Evolutionary conservation across 148 eudicot species (phyloP), one percentile per base, ranked within the genome.

Genomic region (Chenopodium formosanum): DNA sequence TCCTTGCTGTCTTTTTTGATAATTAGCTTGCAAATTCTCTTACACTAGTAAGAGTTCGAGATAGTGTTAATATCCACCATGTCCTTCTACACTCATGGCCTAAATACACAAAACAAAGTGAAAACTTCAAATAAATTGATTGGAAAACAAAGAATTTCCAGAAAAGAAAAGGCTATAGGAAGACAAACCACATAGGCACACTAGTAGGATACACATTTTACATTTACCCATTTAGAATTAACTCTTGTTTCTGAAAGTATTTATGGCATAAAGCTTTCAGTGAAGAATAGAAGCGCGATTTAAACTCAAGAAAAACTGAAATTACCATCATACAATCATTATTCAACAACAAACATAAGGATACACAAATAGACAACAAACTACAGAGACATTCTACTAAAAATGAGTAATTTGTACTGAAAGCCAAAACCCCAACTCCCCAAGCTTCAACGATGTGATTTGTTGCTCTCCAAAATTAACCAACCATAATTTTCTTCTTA

Each of bases 1-100:
- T 96, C 85, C 83, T 87, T 82, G 63, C 75, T 25, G 60, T 63
- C 32, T 83, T 75, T 11, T 56, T n/a, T 40, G 44, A 9, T 73
- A 23, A 20, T 12, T 17, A 29, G 23, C 80, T 73, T 66, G 66
- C 31, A 32, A 37, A 76, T 85, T 40, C 84, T 78, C 87, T 78
- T 85, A 58, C 73, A 78, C 82, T 50, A 31, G 52, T 74, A 84
- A 84, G 81, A 83, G 85, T 78, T 22, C 66, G 69, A 79, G 31
- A 65, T 73, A 27, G 73, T 2, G 34, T 20, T 63, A 50, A 78
- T 50, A 22, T 14, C 74, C 31, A 79, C 71, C 82, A 78, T 74
- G 75, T 83, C 23, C 80, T 53, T 78, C 80, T 68, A 72, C 71
- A 13, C 29, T 64, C 78, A 72, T 27, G 25, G 25, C 74, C 84